Evolutionary conservation across 495 filamentous ascomycete genomes (phyloP), one percentile per base, ranked within the genome.

Genomic region (Trichocladium antarcticum): DNA sequence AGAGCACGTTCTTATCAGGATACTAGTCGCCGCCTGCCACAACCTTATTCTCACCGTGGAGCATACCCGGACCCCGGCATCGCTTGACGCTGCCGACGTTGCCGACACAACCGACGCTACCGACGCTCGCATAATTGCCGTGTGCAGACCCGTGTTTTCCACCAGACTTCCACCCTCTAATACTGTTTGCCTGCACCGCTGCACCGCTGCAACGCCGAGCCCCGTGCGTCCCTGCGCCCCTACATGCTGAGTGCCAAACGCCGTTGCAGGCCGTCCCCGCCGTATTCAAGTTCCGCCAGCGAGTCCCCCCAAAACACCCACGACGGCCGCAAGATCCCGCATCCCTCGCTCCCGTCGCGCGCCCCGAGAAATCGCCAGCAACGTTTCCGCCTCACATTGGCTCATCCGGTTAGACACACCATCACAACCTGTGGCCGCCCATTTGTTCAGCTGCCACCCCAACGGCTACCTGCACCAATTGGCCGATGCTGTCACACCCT

Each of bases 401-500:
- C 43, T 42, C 29, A n/a, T 42, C 47, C 49, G 45, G 49, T 17
- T 24, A 51, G 21, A 34, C 50, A 50, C 53, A 51, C 47, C 20
- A 15, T 40, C 20, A 24, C 54, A 45, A 24, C 42, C 36, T 36
- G 43, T 28, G 42, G n/a, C 50, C 49, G 28, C 37, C 37, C 19
- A 53, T 52, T 55, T 52, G 48, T 22, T 37, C 49, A 47, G 39
- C 47, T 41, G n/a, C 47, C 48, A 41, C 35, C 45, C 35, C 43
- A 27, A 43, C 62, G 62, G 62, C 48, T 59, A 43, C 56, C 45
- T 63, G 58, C 62, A 55, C 57, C 50, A n/a, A 27, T 41, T 47
- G 32, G 45, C 58, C 45, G 53, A 58, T 44, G 55, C 50, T 54
- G 61, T 64, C 47, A 42, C 50, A 64, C 61, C 29, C 54, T n/a